These are phyloP conservation scores for Metarhizium sp. DNA, from an alignment of 2,329 filamentous ascomycete species.

Conservation along the genomic window DNA sequence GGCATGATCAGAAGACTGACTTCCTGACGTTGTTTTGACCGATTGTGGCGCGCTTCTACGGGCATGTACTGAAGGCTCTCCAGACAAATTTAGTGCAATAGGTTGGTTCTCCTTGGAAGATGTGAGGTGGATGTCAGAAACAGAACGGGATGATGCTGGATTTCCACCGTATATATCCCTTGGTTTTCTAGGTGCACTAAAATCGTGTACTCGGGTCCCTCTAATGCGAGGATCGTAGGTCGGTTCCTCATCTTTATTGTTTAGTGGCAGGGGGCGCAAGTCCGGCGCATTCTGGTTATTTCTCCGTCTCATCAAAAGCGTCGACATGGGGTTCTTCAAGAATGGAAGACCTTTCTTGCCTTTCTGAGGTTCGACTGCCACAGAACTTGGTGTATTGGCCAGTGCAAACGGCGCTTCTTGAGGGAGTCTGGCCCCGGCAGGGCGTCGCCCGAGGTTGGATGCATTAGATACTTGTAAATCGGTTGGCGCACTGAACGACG, in stretches of 20 bases:
- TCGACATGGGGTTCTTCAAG: conserved; percentile 51
- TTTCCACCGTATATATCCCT: neutral
- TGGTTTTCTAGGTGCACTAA: conserved; percentile 45
- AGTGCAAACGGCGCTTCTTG: conserved; percentile 26
- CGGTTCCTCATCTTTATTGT: conserved; percentile 31
- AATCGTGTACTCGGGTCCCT: conserved; percentile 56
- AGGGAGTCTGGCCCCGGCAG: conserved; percentile 28
- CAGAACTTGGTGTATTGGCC: conserved; percentile 13
- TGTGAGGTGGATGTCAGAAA: neutral
- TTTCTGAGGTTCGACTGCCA: conserved; percentile 31
- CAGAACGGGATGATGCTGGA: neutral
- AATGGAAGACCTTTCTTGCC: conserved; percentile 47
- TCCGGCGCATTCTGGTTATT: conserved; percentile 40
- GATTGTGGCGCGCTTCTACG: neutral
- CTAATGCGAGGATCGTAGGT: conserved; percentile 54
- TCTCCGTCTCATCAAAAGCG: conserved; percentile 47
- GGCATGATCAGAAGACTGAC: neutral
- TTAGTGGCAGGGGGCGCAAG: conserved; percentile 29
- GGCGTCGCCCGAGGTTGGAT: conserved; percentile 29
- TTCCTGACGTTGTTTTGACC: neutral
- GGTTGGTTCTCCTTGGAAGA: conserved; percentile 5
- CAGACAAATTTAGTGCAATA: conserved; percentile 12
- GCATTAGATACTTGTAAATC: conserved; percentile 31
- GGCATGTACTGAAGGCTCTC: neutral
- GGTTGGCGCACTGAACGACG: conserved; percentile 40